Percentiles rank a stretch among this genome's conserved stretches.
phyloP scores from a whole-genome alignment of 2,329 filamentous ascomycete genomes.

The Emergomyces orientalis region DNA sequence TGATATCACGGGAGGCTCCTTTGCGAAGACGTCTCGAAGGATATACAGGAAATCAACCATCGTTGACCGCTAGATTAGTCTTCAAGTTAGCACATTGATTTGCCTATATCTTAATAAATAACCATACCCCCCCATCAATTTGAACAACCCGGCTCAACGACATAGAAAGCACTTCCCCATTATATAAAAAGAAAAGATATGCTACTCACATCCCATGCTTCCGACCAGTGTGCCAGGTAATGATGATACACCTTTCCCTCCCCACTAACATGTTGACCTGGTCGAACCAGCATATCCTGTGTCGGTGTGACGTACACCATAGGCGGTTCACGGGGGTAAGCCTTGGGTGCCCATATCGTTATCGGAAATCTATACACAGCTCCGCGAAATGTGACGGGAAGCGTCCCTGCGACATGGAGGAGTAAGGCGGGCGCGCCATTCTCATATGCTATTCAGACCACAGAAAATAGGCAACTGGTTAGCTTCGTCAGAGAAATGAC shows the following conservation, averaged over 20 bases:
- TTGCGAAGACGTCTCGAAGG: conserved; percentile 78
- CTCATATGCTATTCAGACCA: conserved; percentile 59
- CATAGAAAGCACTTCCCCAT: background rate
- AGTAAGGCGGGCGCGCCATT: conserved; percentile 80
- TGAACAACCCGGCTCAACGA: background rate
- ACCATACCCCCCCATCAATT: background rate
- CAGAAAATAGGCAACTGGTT: background rate
- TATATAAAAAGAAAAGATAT: background rate
- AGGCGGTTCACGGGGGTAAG: conserved; percentile 77
- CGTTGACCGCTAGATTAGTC: conserved; percentile 57
- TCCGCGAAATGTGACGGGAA: conserved; percentile 86
- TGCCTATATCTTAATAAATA: conserved; percentile 9
- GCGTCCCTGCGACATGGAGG: conserved; percentile 72
- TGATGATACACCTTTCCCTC: conserved; percentile 94
- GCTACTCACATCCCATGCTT: conserved; percentile 75
- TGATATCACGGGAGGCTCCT: conserved; percentile 84
- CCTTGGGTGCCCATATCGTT: conserved; percentile 84
- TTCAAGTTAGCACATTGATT: background rate
- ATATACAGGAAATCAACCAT: conserved; percentile 74
- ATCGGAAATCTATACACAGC: conserved; percentile 84
- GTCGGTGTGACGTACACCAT: conserved; percentile 83
- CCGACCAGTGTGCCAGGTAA: conserved; percentile 80
- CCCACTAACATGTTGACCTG: conserved; percentile 88
- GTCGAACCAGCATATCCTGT: conserved; percentile 77
- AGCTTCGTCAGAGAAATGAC: conserved; percentile 1